Base-by-base conservation (phyloP, 495 filamentous ascomycete genomes). In the Aspergillus egyptiacus region DNA sequence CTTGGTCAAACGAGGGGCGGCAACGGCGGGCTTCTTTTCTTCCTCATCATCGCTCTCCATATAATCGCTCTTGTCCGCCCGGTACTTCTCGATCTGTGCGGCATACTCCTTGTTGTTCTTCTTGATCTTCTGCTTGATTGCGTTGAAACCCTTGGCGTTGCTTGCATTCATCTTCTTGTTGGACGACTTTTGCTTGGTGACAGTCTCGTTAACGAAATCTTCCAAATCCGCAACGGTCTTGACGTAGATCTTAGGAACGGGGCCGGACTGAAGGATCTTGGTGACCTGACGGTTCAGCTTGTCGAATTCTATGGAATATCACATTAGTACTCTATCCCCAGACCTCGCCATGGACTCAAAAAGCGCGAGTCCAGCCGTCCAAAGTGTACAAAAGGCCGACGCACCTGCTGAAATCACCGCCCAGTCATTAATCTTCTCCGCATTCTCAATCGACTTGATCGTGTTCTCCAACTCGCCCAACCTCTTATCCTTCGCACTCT, bases 151-250 rank as follows among this genome's bases (percentile, higher is more conserved):
- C 73, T 89, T 87, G 50, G 89, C 84, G 60, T 90, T 94, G 62
- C 85, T 89, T 32, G 91, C 88, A 68, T 96, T 99, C 91, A 97
- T 95, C 78, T 96, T 97, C 82, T 94, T 95, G 41, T 86, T 84
- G 6, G 89, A 84, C 53, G 91, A 85, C 74, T 97, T 99, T 67
- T 95, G 89, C 74, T 96, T 96, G 59, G 85, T 78, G 48, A 90
- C 79, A 13, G 90, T 85, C 71, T 97, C 94, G 65, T 89, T 90
- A 82, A 96, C 86, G 65, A 86, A 84, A 64, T 96, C 91, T 72
- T 99, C 94, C 34, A 99, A 74, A 58, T 97, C 91, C 53, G 91
- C 83, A 57, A 99, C 82, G 54, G 85, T 81, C 75, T 91, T 90
- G 71, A 99, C 79, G 68, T 96, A 99, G 43, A 86, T 63, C 72